Percentiles rank a stretch among this genome's conserved stretches.
Conservation (phyloP, 768 basidiomycete genomes). For the Pulveroboletus frians region DNA sequence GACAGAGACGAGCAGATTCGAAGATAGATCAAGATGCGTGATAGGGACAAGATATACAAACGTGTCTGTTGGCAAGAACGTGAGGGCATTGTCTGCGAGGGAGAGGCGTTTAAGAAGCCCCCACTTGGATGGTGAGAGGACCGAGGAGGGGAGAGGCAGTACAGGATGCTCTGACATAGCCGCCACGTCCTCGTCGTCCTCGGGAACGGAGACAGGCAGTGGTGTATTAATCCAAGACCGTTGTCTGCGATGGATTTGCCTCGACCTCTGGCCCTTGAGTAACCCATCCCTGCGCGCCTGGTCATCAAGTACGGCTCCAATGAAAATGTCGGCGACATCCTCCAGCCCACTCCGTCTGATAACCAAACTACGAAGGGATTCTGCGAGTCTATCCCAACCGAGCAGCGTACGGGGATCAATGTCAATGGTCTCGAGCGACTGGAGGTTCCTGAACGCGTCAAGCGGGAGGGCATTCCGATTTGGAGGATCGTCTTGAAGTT, state of each 20-base stretch:
- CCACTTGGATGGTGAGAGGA: conserved; percentile 64
- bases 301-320: conserved; percentile 74
- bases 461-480: conserved; percentile 75
- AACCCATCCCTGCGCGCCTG: conserved; percentile 58
- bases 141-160: conserved; percentile 25
- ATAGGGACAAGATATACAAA: conserved; percentile 67
- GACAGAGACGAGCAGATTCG: conserved; percentile 86
- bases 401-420: conserved; percentile 78
- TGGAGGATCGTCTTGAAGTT: conserved; percentile 64
- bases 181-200: conserved; percentile 36
- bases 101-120: conserved; percentile 70
- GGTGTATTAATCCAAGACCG: conserved; percentile 45
- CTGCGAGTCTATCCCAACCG: conserved; percentile 78
- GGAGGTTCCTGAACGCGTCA: conserved; percentile 79
- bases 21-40: conserved; percentile 83
- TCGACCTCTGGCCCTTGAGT: conserved; percentile 40
- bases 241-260: conserved; percentile 42
- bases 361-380: conserved; percentile 66
- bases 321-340: conserved; percentile 72
- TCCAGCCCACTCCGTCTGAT: conserved; percentile 77
- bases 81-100: conserved; percentile 74
- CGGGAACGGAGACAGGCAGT: conserved; percentile 55
- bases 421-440: conserved; percentile 67
- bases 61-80: conserved; percentile 67
- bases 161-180: conserved; percentile 17